Base-by-base conservation (phyloP, 148 eudicot genomes). In the Rhododendron simsii region DNA sequence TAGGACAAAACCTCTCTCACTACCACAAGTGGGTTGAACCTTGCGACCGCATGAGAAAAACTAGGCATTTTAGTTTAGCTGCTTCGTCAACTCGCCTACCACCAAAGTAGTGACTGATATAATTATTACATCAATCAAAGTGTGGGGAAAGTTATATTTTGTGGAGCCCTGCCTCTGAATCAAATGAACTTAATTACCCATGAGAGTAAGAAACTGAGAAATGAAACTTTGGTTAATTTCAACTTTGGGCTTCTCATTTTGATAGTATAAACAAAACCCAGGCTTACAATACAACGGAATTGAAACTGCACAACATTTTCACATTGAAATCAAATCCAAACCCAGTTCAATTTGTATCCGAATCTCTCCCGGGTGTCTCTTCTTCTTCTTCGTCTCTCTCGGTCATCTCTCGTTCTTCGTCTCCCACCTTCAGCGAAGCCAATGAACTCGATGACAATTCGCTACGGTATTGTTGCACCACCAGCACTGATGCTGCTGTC, bases 401-500 rank as follows among this genome's bases (percentile, higher is more conserved):
- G 7, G 82, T 16, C 2, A 45, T 50, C 16, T 83, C 89, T 7
- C 79, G 83, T 69, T 67, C 78, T 39, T 86, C 84, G 0, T 71
- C 84, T 53, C 61, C 85, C 76, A 83, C 88, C 78, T 65, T 83
- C 50, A 88, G 63, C 11, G 92, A 79, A 73, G 88, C 87, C 78
- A 88, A 50, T 18, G 90, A 87, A 12, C 84, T 81, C 65, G 77
- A 16, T 0, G 89, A 80, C 76, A 90, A 57, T 51, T 87, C 85
- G 11, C 86, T 81, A 13, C 85, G 88, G 83, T 90, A 94, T 59
- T 93, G 94, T 84, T 95, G 98, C 82, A 94, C 83, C 55, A 95
- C 94, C 82, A 95, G 83, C 39, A 95, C 95, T 0, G 98, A 93
- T 30, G 98, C 95, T 2, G 84, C 67, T 0, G 92, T 92, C 2